Evolutionary conservation across 2,329 filamentous ascomycete genomes (phyloP).

Genomic region (Phyllosticta citrichinensis): DNA sequence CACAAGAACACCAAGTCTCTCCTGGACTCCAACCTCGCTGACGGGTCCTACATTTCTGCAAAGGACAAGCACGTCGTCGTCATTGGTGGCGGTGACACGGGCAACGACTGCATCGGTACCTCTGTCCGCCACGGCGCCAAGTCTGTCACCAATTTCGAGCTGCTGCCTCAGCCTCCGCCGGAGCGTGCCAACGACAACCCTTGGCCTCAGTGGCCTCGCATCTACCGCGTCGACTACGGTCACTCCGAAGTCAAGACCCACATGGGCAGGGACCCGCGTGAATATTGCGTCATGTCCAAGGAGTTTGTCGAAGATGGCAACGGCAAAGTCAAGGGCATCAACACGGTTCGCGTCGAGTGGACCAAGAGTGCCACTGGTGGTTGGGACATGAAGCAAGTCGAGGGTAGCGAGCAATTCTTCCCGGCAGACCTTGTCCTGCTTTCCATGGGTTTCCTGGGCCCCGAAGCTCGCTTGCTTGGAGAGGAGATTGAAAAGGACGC

Average conservation of each 20-base stretch:
- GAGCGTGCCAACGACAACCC: slow-evolving; percentile 91
- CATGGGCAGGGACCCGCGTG: slow-evolving; percentile 89
- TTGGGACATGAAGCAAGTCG: slow-evolving; percentile 98
- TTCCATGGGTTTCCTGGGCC: slow-evolving; percentile 95
- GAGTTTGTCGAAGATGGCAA: slow-evolving; percentile 85
- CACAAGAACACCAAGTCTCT: slow-evolving; percentile 97
- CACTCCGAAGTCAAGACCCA: slow-evolving; percentile 93
- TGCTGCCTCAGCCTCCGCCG: slow-evolving; percentile 82
- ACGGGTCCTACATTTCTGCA: slow-evolving; percentile 82
- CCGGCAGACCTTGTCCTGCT: slow-evolving; percentile 87
- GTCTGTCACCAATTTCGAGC: slow-evolving; percentile 92
- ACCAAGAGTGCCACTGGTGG: slow-evolving; percentile 79
- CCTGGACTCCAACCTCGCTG: slow-evolving; percentile 77
- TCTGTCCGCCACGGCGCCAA: slow-evolving; percentile 92
- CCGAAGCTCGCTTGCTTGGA: slow-evolving; percentile 78
- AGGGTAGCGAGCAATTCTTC: slow-evolving; percentile 92
- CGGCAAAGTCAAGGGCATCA: slow-evolving; percentile 89
- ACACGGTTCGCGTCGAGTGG: slow-evolving; percentile 92
- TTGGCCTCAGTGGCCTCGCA: slow-evolving; percentile 96
- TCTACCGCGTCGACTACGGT: slow-evolving; percentile 97
- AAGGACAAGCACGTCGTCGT: slow-evolving; percentile 95
- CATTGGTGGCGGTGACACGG: slow-evolving; percentile 94
- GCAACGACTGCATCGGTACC: slow-evolving; percentile 96
- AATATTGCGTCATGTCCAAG: slow-evolving; percentile 98
- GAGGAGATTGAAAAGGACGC: slow-evolving; percentile 82